Evolutionary conservation across 768 basidiomycete species (phyloP), one percentile per base, ranked within the genome.

Genomic region (Tulasnella sp.): DNA sequence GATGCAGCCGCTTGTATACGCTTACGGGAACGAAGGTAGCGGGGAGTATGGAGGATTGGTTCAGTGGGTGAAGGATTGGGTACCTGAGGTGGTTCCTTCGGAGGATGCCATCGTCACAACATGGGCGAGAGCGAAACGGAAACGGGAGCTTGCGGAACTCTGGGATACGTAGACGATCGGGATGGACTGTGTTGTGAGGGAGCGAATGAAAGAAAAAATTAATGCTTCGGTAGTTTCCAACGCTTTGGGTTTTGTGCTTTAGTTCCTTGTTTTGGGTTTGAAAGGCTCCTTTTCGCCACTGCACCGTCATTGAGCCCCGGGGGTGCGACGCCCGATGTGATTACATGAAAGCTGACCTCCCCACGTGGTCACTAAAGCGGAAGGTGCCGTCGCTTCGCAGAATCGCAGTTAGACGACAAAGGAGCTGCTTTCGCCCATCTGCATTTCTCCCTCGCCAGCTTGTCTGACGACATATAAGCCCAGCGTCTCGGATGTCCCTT

Each of bases 21-120:
- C 54, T n/a, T 36, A 75, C 22, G 72, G 70, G 81, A 82, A 79
- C 71, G 83, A 79, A 78, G 81, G 81, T 69, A 82, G 83, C 45
- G 52, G 73, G 17, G 38, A 37, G 79, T 89, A 88, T 82, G 77
- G 78, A 64, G 82, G 80, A 79, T 79, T 90, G 29, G 82, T 86
- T 52, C 75, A 76, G 58, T 92, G 91, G 90, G 81, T 91, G 40
- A 78, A 80, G 58, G 86, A 84, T 36, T 91, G 90, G 91, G 86
- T 90, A 76, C 36, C 39, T 3, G 31, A 71, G 34, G n/a, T 69
- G n/a, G 70, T 67, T 7, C 42, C 38, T 71, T 39, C 31, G 36
- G 75, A 19, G 37, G 68, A 74, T 34, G 72, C 36, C 19, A n/a
- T 67, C 38, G 29, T 29, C 31, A 68, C 42, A 11, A 17, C 75